Percentiles rank a stretch among this genome's conserved stretches.
Conservation (phyloP, 2,329 filamentous ascomycete genomes). For the Colletotrichum neosansevieriae region DNA sequence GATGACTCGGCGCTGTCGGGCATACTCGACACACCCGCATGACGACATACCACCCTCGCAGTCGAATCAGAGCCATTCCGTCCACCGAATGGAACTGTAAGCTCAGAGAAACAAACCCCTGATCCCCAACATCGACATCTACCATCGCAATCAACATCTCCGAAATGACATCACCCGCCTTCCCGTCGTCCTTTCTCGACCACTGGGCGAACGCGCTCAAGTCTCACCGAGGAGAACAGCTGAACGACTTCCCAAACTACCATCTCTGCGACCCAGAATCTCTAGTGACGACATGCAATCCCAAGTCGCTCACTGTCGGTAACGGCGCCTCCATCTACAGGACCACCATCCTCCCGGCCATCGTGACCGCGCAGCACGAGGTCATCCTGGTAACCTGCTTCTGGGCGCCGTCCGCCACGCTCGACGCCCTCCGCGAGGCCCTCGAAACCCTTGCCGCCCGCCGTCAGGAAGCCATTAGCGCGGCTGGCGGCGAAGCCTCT, state of each 20-base stretch:
- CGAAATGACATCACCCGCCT: conserved; percentile 42
- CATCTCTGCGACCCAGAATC: conserved; percentile 56
- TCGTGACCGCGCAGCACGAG: conserved; percentile 71
- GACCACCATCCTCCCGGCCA: conserved; percentile 68
- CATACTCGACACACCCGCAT: conserved; percentile 7
- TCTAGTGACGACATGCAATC: conserved; percentile 62
- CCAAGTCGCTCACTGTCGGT: conserved; percentile 64
- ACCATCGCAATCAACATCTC: neutral
- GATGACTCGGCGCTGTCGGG: conserved; percentile 22
- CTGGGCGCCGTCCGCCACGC: conserved; percentile 76
- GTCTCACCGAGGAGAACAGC: conserved; percentile 49
- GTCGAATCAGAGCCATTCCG: conserved; percentile 20
- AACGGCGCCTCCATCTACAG: conserved; percentile 70
- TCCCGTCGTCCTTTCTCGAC: conserved; percentile 54
- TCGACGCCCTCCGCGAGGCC: conserved; percentile 67
- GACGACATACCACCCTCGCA: conserved; percentile 28
- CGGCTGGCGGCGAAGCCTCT: conserved; percentile 40
- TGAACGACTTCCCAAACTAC: conserved; percentile 62
- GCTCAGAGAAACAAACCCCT: conserved; percentile 12
- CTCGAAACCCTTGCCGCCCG: conserved; percentile 69
- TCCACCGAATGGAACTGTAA: conserved; percentile 24
- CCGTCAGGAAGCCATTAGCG: conserved; percentile 53
- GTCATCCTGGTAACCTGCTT: conserved; percentile 86
- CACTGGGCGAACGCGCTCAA: conserved; percentile 49
- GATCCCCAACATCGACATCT: conserved; percentile 20